A percentile compares a stretch with the other conserved stretches of the same genome.
These are phyloP conservation scores for Camelina hispida DNA, from an alignment of 345 rosid species.

Conservation along the genomic window DNA sequence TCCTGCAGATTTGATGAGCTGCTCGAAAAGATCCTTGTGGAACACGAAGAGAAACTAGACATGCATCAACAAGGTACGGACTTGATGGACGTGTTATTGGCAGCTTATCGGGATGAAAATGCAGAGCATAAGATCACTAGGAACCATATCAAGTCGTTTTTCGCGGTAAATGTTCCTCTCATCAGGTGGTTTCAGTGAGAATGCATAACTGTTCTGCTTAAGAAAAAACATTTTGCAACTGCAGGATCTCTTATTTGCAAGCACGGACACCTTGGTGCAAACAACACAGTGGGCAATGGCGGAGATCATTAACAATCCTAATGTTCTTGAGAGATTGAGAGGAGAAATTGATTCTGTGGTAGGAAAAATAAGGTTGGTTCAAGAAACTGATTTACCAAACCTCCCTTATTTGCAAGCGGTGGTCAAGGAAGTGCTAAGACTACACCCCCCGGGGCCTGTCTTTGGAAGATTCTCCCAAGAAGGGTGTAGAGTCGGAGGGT, in stretches of 20 bases:
- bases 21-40: slow-evolving; percentile 64
- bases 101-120: slow-evolving; percentile 56
- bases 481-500: slow-evolving; percentile 13
- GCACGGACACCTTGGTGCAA: slow-evolving; percentile 12
- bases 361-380: slow-evolving; percentile 54
- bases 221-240: background rate
- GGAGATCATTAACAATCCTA: slow-evolving; percentile 61
- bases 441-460: slow-evolving; percentile 22
- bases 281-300: slow-evolving; percentile 61
- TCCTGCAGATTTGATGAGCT: slow-evolving; percentile 51
- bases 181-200: background rate
- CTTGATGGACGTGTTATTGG: slow-evolving; percentile 58
- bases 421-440: slow-evolving; percentile 50
- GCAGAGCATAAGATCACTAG: slow-evolving; percentile 60
- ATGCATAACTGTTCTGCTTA: background rate
- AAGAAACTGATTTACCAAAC: slow-evolving; percentile 60
- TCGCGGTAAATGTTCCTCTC: slow-evolving; percentile 51
- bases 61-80: slow-evolving; percentile 30
- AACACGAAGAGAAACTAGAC: slow-evolving; percentile 51
- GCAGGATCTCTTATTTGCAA: slow-evolving; percentile 35
- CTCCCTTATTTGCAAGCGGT: slow-evolving; percentile 67
- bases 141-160: slow-evolving; percentile 65
- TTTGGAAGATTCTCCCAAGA: slow-evolving; percentile 11
- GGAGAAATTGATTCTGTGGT: slow-evolving; percentile 56
- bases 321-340: slow-evolving; percentile 54